Evolutionary conservation across 1,139 yeast genomes (phyloP), one percentile per base, ranked within the genome.

Genomic region (Groenewaldozyma sp.): DNA sequence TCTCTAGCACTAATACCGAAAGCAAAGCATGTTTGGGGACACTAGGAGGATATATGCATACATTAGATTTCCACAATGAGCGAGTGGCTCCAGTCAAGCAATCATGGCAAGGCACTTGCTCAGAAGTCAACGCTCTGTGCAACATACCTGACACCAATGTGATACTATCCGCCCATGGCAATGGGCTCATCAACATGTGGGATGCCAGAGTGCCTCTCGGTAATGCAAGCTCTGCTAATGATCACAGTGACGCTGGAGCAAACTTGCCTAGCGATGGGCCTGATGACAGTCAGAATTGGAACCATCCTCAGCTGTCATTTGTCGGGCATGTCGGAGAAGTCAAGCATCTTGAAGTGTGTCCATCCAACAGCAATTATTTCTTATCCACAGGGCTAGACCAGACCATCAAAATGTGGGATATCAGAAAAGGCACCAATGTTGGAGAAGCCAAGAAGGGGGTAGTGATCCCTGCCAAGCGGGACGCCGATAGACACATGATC

Each of bases 241-340:
- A 29, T 14, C 26, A 22, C 26, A 22, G 11, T 11, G 26, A 22
- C 10, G 11, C 10, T 22, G n/a, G n/a, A n/a, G n/a, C n/a, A n/a
- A n/a, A n/a, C n/a, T n/a, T n/a, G n/a, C n/a, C n/a, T n/a, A n/a
- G n/a, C n/a, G n/a, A n/a, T n/a, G n/a, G n/a, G n/a, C n/a, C n/a
- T n/a, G n/a, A n/a, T n/a, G 17, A 29, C 9, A 18, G 14, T n/a
- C 33, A 29, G 11, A 29, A 29, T n/a, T 29, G 33, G 33, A 5
- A 29, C 22, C 33, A 29, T n/a, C 22, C 33, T 10, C 21, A 17
- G 10, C 10, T 5, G 13, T 29, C 33, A 17, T 29, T 29, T 29
- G 33, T 29, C n/a, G 33, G 33, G n/a, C 33, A 29, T 14, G 33
- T 29, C 9, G 33, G 33, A 6, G 33, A 29, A 29, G 33, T 29